These are phyloP conservation scores for Saccharomycopsis lassenensis DNA, from an alignment of 805 yeast genomes.

Conservation along the genomic window DNA sequence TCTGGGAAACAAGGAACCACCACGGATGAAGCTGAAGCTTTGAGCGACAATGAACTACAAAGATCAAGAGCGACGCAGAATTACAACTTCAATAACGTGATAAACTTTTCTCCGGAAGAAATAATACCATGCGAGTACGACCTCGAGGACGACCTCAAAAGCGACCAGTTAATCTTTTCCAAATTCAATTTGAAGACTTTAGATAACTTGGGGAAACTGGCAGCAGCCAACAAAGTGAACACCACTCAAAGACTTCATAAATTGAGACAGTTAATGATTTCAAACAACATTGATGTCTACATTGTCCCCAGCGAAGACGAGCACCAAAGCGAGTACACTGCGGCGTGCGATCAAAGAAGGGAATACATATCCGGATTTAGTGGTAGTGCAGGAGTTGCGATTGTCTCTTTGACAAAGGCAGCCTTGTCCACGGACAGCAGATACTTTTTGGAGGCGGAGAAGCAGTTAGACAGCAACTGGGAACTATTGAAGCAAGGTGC, in stretches of 20 bases:
- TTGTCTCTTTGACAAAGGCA: conserved; percentile 39
- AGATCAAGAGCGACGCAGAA: neutral
- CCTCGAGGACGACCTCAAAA: conserved; percentile 1
- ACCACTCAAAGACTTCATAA: conserved; percentile 28
- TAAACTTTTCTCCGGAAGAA: conserved; percentile 13
- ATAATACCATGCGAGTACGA: conserved; percentile 3
- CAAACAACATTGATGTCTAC: conserved; percentile 38
- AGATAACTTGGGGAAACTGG: neutral
- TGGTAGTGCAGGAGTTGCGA: conserved; percentile 53
- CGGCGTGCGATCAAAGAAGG: conserved; percentile 42
- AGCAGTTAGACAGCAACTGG: conserved; percentile 55
- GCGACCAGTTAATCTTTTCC: conserved; percentile 6
- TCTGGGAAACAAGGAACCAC: too few relatives aligned
- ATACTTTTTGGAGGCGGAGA: conserved; percentile 46
- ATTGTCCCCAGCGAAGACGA: conserved; percentile 49
- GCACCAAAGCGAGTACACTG: conserved; percentile 54
- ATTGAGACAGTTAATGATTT: conserved; percentile 36
- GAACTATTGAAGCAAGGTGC: conserved; percentile 41
- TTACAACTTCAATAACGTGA: conserved; percentile 13
- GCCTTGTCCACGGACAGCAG: conserved; percentile 52
- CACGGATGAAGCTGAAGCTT: too few relatives aligned
- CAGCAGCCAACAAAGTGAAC: conserved; percentile 18
- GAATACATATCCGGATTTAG: conserved; percentile 47
- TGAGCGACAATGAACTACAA: neutral
- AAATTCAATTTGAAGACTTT: neutral